Evolutionary conservation across 441 rosid species (phyloP).

Genomic region (Erodium moschatum): DNA sequence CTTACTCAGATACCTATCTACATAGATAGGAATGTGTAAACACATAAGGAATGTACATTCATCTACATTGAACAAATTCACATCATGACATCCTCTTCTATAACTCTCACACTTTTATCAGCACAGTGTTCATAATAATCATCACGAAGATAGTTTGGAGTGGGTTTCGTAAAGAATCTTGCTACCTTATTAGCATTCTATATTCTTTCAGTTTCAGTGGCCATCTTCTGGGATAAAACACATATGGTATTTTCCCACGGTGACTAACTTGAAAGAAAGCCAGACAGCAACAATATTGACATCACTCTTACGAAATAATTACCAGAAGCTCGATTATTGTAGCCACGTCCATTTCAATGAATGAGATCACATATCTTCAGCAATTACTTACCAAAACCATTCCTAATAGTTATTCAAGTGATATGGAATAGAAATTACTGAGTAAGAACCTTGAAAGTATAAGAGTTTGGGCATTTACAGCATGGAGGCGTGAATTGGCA

Average conservation of each 20-base stretch:
- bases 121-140: background rate
- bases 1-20: background rate
- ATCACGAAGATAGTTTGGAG: background rate
- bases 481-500: slow-evolving; percentile 46
- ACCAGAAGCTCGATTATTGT: background rate
- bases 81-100: background rate
- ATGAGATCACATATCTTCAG: background rate
- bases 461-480: slow-evolving; percentile 44
- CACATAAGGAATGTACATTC: background rate
- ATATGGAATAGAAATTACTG: slow-evolving; percentile 7
- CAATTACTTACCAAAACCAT: background rate
- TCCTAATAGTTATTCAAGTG: background rate
- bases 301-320: background rate
- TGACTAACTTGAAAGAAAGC: background rate
- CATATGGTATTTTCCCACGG: background rate
- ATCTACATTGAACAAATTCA: background rate
- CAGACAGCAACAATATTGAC: background rate
- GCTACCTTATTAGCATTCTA: background rate
- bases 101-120: background rate
- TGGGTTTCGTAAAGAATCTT: background rate
- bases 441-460: slow-evolving; percentile 42
- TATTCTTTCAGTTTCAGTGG: background rate
- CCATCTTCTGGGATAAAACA: background rate
- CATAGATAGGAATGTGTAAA: background rate
- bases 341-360: background rate